These are phyloP conservation scores for Prunus fruticosa DNA, from an alignment of 306 rosid species.

Conservation along the genomic window DNA sequence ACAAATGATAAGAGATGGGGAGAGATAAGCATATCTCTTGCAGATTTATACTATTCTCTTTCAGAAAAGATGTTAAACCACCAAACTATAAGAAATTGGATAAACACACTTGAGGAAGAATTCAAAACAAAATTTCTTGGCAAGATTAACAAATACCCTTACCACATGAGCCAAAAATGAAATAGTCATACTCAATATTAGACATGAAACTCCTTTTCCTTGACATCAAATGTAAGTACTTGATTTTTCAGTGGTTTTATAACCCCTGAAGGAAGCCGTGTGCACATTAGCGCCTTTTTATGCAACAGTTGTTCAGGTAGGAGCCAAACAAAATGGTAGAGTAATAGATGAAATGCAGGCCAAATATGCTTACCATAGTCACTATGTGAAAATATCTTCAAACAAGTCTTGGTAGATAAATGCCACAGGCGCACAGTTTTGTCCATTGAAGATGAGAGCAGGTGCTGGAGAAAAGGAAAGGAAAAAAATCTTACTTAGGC, in stretches of 20 bases:
- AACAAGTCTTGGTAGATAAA: conserved; percentile 74
- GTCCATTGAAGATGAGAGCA: conserved; percentile 99
- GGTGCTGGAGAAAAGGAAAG: conserved; percentile 53
- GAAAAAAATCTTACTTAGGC: not conserved
- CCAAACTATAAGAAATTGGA: not conserved
- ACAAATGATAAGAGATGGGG: conserved; percentile 12
- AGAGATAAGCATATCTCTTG: not conserved
- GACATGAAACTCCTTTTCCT: too few relatives aligned
- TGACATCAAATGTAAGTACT: not conserved
- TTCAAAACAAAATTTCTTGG: not conserved
- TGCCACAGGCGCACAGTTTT: conserved; percentile 99
- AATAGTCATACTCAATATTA: not conserved
- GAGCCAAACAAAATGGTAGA: conserved; percentile 14
- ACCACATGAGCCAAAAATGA: not conserved
- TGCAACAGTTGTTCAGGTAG: conserved; percentile 14
- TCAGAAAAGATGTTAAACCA: not conserved
- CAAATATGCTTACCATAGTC: conserved; percentile 75
- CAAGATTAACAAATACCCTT: not conserved
- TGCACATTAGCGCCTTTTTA: conserved; percentile 10
- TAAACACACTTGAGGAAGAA: not conserved
- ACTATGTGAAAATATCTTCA: conserved; percentile 84
- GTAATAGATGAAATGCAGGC: conserved; percentile 15
- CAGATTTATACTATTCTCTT: conserved; percentile 2
- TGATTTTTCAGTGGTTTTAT: not conserved
- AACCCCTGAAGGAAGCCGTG: conserved; percentile 8